These are phyloP conservation scores for Alternaria hordeiaustralica DNA, from an alignment of 2,329 filamentous ascomycete genomes.

Conservation along the genomic window DNA sequence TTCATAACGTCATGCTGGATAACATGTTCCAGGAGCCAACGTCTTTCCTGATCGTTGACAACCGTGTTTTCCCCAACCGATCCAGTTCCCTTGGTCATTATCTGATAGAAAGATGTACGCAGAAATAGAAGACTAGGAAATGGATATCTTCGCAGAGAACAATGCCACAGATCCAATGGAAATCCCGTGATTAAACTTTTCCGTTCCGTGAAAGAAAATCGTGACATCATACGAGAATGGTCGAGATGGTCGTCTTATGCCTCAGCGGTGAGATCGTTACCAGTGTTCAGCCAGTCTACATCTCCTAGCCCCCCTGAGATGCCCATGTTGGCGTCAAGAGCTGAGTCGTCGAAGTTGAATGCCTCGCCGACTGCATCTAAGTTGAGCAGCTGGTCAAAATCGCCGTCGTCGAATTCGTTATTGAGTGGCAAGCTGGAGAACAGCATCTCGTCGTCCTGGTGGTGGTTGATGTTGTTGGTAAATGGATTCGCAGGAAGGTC, in stretches of 20 bases:
- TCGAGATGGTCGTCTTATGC: slow-evolving; percentile 4
- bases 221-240: not conserved
- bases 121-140: not conserved
- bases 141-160: slow-evolving; percentile 6
- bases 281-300: slow-evolving; percentile 25
- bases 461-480: slow-evolving; percentile 35
- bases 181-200: slow-evolving; percentile 2
- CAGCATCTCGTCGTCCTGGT: slow-evolving; percentile 44
- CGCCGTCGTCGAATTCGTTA: slow-evolving; percentile 49
- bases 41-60: not conserved
- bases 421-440: slow-evolving; percentile 45
- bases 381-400: slow-evolving; percentile 50
- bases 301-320: slow-evolving; percentile 20
- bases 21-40: not conserved
- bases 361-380: slow-evolving; percentile 49
- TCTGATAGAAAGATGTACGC: not conserved
- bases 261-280: slow-evolving; percentile 17
- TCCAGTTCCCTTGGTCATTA: not conserved
- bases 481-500: slow-evolving; percentile 27
- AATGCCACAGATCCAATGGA: not conserved
- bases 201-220: not conserved
- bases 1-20: not conserved
- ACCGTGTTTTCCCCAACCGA: not conserved
- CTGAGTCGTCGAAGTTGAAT: slow-evolving; percentile 42
- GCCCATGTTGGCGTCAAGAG: slow-evolving; percentile 22